Percentiles rank a stretch among this genome's conserved stretches.
Evolutionary conservation across 179 eudicot genomes (phyloP).

Genomic region (Silene coronaria): DNA sequence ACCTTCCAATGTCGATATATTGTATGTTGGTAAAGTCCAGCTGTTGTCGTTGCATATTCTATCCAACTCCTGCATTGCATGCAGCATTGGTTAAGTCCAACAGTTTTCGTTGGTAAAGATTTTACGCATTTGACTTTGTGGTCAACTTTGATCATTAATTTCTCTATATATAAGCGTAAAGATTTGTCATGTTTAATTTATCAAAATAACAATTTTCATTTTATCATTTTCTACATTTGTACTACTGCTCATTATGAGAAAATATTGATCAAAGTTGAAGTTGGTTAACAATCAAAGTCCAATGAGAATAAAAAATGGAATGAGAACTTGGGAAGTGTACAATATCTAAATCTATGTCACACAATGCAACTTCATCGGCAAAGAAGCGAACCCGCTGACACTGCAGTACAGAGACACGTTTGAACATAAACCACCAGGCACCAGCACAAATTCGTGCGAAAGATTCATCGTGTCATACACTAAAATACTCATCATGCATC

Average conservation of each 20-base stretch:
- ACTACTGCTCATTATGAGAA: too few species aligned
- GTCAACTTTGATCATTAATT: too few species aligned
- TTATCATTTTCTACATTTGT: not conserved
- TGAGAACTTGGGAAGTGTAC: too few species aligned
- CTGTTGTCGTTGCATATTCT: conserved; percentile 41
- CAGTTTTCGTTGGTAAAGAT: too few species aligned
- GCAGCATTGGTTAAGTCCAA: too few species aligned
- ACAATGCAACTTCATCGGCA: conserved; percentile 45
- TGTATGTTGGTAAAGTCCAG: conserved; percentile 49
- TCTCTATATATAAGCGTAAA: too few species aligned
- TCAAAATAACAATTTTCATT: not conserved
- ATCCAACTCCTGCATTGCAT: conserved; percentile 45
- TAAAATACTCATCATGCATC: not conserved
- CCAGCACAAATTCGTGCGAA: not conserved
- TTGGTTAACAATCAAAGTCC: not conserved
- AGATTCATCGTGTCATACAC: too few species aligned
- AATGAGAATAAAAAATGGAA: not conserved
- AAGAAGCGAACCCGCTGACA: conserved; percentile 36
- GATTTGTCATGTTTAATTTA: too few species aligned
- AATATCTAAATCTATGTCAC: conserved; percentile 45
- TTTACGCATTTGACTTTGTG: too few species aligned
- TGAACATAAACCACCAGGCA: conserved; percentile 9
- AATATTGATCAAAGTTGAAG: not conserved
- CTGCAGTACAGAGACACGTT: conserved; percentile 32
- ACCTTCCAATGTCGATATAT: conserved; percentile 41